Percentiles rank a stretch among this genome's conserved stretches.
Evolutionary conservation across 345 rosid genomes (phyloP).

Genomic region (Euclidium syriacum): DNA sequence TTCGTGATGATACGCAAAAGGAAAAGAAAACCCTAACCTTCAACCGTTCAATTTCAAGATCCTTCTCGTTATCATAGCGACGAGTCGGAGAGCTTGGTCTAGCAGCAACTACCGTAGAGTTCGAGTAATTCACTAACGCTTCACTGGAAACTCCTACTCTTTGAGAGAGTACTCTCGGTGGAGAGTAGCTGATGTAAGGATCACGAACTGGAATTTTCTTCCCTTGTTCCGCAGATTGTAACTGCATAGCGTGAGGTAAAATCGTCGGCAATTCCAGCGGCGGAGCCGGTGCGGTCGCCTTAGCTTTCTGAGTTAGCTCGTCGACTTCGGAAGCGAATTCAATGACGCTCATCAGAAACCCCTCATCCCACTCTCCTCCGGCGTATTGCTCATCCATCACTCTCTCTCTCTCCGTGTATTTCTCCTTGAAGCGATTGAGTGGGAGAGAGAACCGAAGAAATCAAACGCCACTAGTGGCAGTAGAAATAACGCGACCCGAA

Average conservation of each 20-base stretch:
- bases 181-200: slow-evolving; percentile 46
- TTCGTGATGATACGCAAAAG: not conserved
- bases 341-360: slow-evolving; percentile 40
- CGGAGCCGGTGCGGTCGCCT: slow-evolving; percentile 6
- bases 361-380: slow-evolving; percentile 64
- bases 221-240: slow-evolving; percentile 9
- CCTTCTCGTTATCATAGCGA: slow-evolving; percentile 30
- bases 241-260: slow-evolving; percentile 8
- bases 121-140: not conserved
- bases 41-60: slow-evolving; percentile 52
- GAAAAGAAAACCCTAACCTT: slow-evolving; percentile 46
- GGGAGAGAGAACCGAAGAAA: not conserved
- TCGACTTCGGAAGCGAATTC: slow-evolving; percentile 37
- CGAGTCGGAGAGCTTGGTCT: slow-evolving; percentile 27
- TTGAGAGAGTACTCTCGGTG: slow-evolving; percentile 78
- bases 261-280: not conserved
- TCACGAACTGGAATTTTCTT: not conserved
- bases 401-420: not conserved
- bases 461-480: not conserved
- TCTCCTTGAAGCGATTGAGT: not conserved
- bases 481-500: slow-evolving; percentile 17
- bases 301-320: slow-evolving; percentile 21
- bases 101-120: not conserved
- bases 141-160: slow-evolving; percentile 17
- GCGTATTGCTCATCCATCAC: slow-evolving; percentile 34